Base-by-base conservation (phyloP, 371 early-diverging fungal species). In the Mucor irregularis region DNA sequence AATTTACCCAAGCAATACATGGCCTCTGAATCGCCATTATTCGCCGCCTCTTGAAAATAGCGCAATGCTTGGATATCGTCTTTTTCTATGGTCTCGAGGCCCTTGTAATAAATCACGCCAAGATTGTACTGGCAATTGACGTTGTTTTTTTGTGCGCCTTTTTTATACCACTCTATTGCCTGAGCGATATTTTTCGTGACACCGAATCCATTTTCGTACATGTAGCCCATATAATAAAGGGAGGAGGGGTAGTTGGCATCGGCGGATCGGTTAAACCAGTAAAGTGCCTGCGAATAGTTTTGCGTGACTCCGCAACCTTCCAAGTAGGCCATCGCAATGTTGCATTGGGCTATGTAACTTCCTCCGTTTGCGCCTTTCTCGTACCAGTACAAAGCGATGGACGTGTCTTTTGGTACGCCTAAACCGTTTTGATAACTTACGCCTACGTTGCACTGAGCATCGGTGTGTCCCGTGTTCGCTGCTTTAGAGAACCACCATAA, bases 151-250 rank as follows among this genome's bases (percentile, higher is more conserved):
- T 81, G 85, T 2, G 95, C 93, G 19, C 91, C 80, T 42, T 81
- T 81, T 48, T 73, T 73, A 63, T 81, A 91, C 88, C 86, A 90
- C 60, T 70, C 61, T 48, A 88, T 76, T 11, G 95, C 94, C 57
- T 78, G 73, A 17, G 61, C 64, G 10, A 82, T 70, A 55, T 88
- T 67, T 53, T 82, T 73, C 25, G 61, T 66, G 7, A 94, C 85
- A 11, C 91, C 93, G 26, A 89, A 77, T 9, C 77, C 86, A 81
- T 92, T 87, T 64, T 94, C 92, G 74, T 88, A 91, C 51, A 89
- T 90, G 68, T 90, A 89, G 0, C 92, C 95, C n/a, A 93, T 74
- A 61, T 92, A 93, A 73, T 92, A 88, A 69, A 91, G 89, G 34
- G 93, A 91, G 37, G 89, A 66, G 11, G 88, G 81, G 59, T 91